A percentile compares a stretch with the other conserved stretches of the same genome.
Conservation (phyloP, 164 flowering plant genomes). For the Stephania japonica region DNA sequence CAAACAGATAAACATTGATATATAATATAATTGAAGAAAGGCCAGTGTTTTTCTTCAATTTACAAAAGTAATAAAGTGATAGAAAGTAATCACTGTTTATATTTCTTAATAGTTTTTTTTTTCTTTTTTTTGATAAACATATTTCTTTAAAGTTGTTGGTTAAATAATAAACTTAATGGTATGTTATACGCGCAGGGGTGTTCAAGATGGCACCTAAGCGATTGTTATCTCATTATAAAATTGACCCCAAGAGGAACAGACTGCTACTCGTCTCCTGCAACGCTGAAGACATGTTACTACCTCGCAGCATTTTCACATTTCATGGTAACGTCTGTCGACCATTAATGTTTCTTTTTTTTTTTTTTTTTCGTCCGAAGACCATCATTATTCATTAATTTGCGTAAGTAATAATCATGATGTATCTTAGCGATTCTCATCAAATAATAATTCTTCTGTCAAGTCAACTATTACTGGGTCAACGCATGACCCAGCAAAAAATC, state of each 20-base stretch:
- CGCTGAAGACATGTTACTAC: conserved; percentile 90
- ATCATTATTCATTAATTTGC: too few relatives aligned
- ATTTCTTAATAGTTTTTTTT: too few relatives aligned
- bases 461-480: too few relatives aligned
- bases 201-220: conserved; percentile 89
- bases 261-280: conserved; percentile 69
- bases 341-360: too few relatives aligned
- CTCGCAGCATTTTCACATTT: conserved; percentile 71
- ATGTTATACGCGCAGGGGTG: conserved; percentile 39
- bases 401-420: too few relatives aligned
- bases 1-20: too few relatives aligned
- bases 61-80: background rate
- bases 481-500: too few relatives aligned
- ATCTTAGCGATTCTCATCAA: too few relatives aligned
- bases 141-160: background rate
- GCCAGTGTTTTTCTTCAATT: too few relatives aligned
- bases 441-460: too few relatives aligned
- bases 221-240: conserved; percentile 76
- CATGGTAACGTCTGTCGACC: conserved; percentile 38
- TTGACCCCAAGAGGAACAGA: conserved; percentile 50
- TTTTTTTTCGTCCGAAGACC: too few relatives aligned
- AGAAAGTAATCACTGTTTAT: background rate
- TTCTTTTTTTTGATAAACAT: background rate
- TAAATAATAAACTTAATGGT: background rate
- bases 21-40: too few relatives aligned